These are phyloP conservation scores for Fraxinus latifolia DNA, from an alignment of 305 asterid species.

Conservation along the genomic window DNA sequence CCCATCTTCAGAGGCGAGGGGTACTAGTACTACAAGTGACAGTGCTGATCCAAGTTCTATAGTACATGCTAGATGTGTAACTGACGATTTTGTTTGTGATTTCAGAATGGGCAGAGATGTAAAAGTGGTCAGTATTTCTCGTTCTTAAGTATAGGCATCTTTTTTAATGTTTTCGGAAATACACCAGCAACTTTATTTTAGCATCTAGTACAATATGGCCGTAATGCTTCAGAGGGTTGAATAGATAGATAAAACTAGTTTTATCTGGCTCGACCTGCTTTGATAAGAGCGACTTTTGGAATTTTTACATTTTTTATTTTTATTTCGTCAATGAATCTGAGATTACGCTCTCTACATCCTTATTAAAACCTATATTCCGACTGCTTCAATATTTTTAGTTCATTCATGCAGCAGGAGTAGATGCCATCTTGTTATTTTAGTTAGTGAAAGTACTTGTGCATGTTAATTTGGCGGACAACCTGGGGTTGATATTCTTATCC, in stretches of 20 bases:
- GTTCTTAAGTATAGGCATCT: neutral
- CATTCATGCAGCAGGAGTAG: too few relatives aligned
- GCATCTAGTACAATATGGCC: neutral
- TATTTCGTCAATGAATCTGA: too few relatives aligned
- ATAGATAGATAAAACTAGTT: neutral
- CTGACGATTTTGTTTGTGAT: conserved; percentile 44
- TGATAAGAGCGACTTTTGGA: neutral
- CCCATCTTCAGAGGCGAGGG: conserved; percentile 34
- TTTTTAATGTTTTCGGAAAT: neutral
- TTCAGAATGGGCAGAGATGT: conserved; percentile 43
- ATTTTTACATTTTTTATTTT: too few relatives aligned
- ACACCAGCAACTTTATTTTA: neutral
- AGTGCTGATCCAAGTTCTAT: conserved; percentile 41
- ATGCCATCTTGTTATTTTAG: neutral
- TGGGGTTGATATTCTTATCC: neutral
- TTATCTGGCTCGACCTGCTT: neutral
- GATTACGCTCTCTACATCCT: too few relatives aligned
- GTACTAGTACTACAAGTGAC: conserved; percentile 18
- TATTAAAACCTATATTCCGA: too few relatives aligned
- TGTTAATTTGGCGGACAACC: neutral
- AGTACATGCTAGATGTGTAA: conserved; percentile 67
- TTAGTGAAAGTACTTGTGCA: neutral
- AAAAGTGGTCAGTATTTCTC: conserved; percentile 36
- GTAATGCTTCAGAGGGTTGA: neutral
- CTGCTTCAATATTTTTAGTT: too few relatives aligned